Evolutionary conservation across 2,329 filamentous ascomycete genomes (phyloP).

Genomic region (Epichloe coenophiala): DNA sequence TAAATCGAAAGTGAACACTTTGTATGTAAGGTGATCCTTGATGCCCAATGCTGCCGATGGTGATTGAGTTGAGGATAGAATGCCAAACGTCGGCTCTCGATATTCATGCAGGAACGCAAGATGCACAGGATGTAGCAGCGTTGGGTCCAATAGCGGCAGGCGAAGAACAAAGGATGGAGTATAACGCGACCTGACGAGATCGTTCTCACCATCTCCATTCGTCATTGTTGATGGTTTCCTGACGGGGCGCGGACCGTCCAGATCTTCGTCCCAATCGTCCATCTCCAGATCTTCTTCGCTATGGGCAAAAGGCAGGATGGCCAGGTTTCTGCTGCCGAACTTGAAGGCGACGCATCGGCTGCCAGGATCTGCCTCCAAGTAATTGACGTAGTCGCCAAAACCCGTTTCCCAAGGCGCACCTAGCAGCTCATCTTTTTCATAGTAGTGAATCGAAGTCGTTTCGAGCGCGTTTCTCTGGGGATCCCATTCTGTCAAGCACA

Average conservation of each 20-base stretch:
- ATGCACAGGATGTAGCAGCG: conserved; percentile 76
- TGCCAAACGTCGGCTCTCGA: conserved; percentile 91
- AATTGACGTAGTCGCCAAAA: conserved; percentile 63
- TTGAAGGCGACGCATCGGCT: conserved; percentile 90
- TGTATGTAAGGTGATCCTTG: conserved; percentile 78
- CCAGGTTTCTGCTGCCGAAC: conserved; percentile 78
- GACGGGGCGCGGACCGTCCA: conserved; percentile 52
- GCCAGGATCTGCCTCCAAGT: conserved; percentile 75
- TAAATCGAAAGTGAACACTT: conserved; percentile 88
- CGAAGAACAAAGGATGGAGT: conserved; percentile 85
- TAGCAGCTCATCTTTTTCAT: conserved; percentile 83
- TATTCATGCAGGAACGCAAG: conserved; percentile 94
- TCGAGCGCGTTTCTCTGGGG: conserved; percentile 63
- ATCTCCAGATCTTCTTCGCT: conserved; percentile 77
- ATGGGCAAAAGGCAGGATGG: conserved; percentile 86
- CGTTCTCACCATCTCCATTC: conserved; percentile 20
- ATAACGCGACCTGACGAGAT: conserved; percentile 47
- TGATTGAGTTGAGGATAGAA: conserved; percentile 65
- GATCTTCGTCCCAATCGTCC: conserved; percentile 77
- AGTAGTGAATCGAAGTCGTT: conserved; percentile 93
- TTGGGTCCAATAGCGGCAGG: conserved; percentile 76
- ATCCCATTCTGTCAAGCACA: conserved; percentile 91
- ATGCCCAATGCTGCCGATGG: conserved; percentile 68
- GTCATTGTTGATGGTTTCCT: conserved; percentile 26
- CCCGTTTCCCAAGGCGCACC: conserved; percentile 70